Evolutionary conservation across 768 basidiomycete genomes (phyloP), one percentile per base, ranked within the genome.

Genomic region (Coprinellus micaceus): DNA sequence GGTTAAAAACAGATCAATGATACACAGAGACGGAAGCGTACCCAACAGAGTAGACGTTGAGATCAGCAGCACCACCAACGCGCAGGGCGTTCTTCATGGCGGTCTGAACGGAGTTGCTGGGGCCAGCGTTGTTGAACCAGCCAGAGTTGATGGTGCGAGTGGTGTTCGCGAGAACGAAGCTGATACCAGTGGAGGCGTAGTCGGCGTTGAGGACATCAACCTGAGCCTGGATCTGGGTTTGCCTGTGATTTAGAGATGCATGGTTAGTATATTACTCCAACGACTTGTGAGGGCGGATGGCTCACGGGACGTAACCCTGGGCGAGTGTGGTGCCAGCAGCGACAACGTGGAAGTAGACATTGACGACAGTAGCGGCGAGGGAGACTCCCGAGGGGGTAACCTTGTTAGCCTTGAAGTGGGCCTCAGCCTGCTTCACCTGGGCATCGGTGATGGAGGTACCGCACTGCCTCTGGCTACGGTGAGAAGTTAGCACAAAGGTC

Each of bases 11-110:
- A 22, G 57, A 5, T 60, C 36, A 1, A 36, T 41, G 25, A 11
- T 36, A 53, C 10, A 30, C 12, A 29, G 15, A 29, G 28, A 12
- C 22, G 12, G 17, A 26, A 43, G 21, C 70, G 47, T 62, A 79
- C 71, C 80, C 79, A 25, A 81, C 79, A 36, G 74, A 73, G 69
- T 82, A 82, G 53, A 82, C 69, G 58, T 81, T 82, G 54, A 83
- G 72, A 39, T 68, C 72, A 12, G 63, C 62, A 3, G 64, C 69
- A 29, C 65, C 70, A 44, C 82, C 80, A 50, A 68, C 39, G 44
- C 80, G 74, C 25, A 82, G 75, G 30, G 70, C 54, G 0, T 44
- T 63, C 72, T 82, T 83, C 80, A 83, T 82, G 6, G 66, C 64
- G 7, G 70, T 77, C 64, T 83, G 80, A 26, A 66, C 61, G 29